Percentiles rank a stretch among this genome's conserved stretches.
Evolutionary conservation across 352 stramenopile species (phyloP).

Genomic region (Pythium phragmiticola): DNA sequence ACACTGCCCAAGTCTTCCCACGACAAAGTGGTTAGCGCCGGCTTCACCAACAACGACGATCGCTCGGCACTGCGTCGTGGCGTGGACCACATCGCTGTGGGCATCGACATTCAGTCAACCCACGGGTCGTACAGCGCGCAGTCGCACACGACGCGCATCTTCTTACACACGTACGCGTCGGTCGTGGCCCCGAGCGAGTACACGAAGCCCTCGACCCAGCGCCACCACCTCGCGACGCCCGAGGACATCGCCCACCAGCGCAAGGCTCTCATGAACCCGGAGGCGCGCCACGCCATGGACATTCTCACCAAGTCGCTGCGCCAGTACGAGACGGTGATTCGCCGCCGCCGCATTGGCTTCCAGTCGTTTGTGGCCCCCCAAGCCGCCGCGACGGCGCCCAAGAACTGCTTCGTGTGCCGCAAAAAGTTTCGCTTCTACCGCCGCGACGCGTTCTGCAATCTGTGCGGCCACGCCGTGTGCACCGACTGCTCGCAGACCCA

Average conservation of each 20-base stretch:
- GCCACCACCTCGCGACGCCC: constrained; percentile 21
- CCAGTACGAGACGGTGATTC: constrained; percentile 60
- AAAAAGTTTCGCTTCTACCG: constrained; percentile 50
- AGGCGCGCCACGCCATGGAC: constrained; percentile 39
- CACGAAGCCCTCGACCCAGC: constrained; percentile 37
- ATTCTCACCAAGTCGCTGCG: constrained; percentile 47
- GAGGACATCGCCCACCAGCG: constrained; percentile 35
- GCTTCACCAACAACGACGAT: constrained; percentile 25
- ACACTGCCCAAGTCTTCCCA: constrained; percentile 53
- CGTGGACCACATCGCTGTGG: constrained; percentile 58
- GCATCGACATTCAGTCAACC: constrained; percentile 52
- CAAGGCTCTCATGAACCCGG: constrained; percentile 46
- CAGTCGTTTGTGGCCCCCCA: constrained; percentile 68
- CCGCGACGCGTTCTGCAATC: constrained; percentile 48
- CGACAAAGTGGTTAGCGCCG: constrained; percentile 44
- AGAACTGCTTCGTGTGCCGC: constrained; percentile 52
- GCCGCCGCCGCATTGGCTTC: constrained; percentile 60
- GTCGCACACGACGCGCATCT: constrained; percentile 44
- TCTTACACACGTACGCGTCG: constrained; percentile 63
- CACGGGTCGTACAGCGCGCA: constrained; percentile 28
- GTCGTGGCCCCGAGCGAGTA: constrained; percentile 32
- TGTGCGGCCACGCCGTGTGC: constrained; percentile 57
- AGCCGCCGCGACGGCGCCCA: constrained; percentile 17
- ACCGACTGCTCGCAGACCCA: constrained; percentile 52
- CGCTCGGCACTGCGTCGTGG: constrained; percentile 47